phyloP scores from a whole-genome alignment of 1,284 basidiomycete genomes.

The Cutaneotrichosporon spelunceum region DNA sequence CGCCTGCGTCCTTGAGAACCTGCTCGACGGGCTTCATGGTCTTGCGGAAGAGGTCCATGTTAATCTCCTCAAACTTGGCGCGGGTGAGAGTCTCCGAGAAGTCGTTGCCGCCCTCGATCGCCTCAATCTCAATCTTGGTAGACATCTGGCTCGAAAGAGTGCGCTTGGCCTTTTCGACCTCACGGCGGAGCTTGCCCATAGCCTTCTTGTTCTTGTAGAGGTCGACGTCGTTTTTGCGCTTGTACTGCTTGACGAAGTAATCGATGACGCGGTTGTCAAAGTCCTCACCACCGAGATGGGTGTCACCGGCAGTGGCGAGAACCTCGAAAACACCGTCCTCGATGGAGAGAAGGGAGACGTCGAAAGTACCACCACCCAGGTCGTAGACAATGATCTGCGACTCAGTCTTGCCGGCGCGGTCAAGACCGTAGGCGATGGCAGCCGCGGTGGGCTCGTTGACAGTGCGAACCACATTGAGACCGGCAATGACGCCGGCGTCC shows the following conservation, averaged over 20 bases:
- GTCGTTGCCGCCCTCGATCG: conserved; percentile 92
- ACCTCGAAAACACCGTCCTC: conserved; percentile 99
- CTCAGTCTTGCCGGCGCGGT: conserved; percentile 61
- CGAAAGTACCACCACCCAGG: conserved; percentile 97
- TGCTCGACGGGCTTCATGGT: conserved; percentile 99
- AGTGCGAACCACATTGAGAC: conserved; percentile 93
- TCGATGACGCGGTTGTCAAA: conserved; percentile 98
- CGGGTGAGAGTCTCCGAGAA: conserved; percentile 91
- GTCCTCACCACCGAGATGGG: conserved; percentile 97
- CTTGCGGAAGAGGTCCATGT: conserved; percentile 98
- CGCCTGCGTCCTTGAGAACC: conserved; percentile 93
- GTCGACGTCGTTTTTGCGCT: conserved; percentile 91
- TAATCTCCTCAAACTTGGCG: conserved; percentile 98
- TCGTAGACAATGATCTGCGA: conserved; percentile 95
- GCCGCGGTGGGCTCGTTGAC: conserved; percentile 99
- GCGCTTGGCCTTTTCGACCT: conserved; percentile 98
- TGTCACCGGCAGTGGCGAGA: conserved; percentile 98
- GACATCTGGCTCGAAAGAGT: conserved; percentile 80
- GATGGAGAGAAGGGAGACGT: conserved; percentile 96
- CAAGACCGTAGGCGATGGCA: conserved; percentile 93
- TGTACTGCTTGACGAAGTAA: conserved; percentile 95
- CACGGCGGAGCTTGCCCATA: conserved; percentile 94
- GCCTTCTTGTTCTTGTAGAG: conserved; percentile 82
- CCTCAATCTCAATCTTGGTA: conserved; percentile 70
- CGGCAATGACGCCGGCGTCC: conserved; percentile 94